Base-by-base conservation (phyloP, 1,284 basidiomycete species). In the Heimioporus retisporus region DNA sequence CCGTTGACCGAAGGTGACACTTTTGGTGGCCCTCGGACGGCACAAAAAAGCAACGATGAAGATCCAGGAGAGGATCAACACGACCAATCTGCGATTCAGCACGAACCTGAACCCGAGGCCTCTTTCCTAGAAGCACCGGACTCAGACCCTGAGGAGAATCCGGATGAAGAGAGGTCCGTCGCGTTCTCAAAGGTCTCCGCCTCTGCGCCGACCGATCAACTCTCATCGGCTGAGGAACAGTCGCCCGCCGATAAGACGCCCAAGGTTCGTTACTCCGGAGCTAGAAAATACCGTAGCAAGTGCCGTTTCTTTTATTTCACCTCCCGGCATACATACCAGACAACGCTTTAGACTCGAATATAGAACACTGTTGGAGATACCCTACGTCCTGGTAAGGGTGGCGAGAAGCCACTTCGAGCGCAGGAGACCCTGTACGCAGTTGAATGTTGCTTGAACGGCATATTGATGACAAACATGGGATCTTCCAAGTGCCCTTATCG, bases 331-430 rank as follows among this genome's bases (percentile, higher is more conserved):
- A 1, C 35, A 57, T 57, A 44, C 13, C 42, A 58, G 31, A 65
- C 42, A 10, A 35, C 25, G 55, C 60, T 56, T 15, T 68, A 93
- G 92, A 74, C 83, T 46, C 92, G 88, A 72, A 89, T 93, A 71
- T 93, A 91, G 92, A 69, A 80, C 18, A 86, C 89, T 10, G 81
- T 90, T 14, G 87, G 89, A 43, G 91, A 93, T 58, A 79, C 88
- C 53, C 83, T 93, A 44, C 85, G 88, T 81, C 87, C 88, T 23
- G 85, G 86, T 13, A 81, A 86, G 71, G 73, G 67, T 61, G 73
- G 72, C 42, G 81, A 73, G 53, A 84, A 81, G 66, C 83, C 85
- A 42, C 87, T 86, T 54, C 81, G 82, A 35, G 86, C 87, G 15
- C 88, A 88, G 69, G 89, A 91, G 71, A 92, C 87, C 0, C 84